These are phyloP conservation scores for Brettanomyces bruxellensis DNA, from an alignment of 805 yeast species.

Conservation along the genomic window DNA sequence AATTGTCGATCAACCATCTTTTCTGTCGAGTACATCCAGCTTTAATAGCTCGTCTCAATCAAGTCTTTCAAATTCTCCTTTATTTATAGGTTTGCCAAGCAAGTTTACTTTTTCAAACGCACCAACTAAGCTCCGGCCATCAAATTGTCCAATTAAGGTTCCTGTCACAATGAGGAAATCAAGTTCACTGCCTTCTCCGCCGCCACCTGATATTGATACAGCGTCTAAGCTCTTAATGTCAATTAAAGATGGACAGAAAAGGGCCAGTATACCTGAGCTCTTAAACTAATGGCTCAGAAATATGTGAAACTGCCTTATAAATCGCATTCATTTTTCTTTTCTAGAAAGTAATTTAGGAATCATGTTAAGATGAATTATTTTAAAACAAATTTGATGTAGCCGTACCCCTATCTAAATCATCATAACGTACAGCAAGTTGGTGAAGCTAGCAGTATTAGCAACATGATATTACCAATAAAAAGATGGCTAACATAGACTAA, in stretches of 20 bases:
- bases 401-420: too few relatives aligned
- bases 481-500: too few relatives aligned
- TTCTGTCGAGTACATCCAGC: background rate
- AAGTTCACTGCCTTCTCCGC: background rate
- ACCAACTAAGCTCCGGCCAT: too few relatives aligned
- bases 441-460: too few relatives aligned
- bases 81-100: background rate
- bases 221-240: slow-evolving; percentile 14
- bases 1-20: slow-evolving; percentile 4
- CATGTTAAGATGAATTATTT: too few relatives aligned
- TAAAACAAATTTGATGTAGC: too few relatives aligned
- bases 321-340: too few relatives aligned
- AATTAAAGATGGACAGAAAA: slow-evolving; percentile 8
- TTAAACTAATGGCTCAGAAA: slow-evolving; percentile 1
- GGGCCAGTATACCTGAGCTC: slow-evolving; percentile 4
- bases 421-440: too few relatives aligned
- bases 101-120: background rate
- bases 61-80: background rate
- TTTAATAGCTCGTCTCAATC: background rate
- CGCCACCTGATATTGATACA: slow-evolving; percentile 3
- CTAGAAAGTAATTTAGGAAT: too few relatives aligned
- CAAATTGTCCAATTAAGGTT: background rate
- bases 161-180: background rate
- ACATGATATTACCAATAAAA: too few relatives aligned
- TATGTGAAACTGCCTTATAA: too few relatives aligned